Evolutionary conservation across 768 basidiomycete genomes (phyloP), one percentile per base, ranked within the genome.

Genomic region (Collybiopsis confluens): DNA sequence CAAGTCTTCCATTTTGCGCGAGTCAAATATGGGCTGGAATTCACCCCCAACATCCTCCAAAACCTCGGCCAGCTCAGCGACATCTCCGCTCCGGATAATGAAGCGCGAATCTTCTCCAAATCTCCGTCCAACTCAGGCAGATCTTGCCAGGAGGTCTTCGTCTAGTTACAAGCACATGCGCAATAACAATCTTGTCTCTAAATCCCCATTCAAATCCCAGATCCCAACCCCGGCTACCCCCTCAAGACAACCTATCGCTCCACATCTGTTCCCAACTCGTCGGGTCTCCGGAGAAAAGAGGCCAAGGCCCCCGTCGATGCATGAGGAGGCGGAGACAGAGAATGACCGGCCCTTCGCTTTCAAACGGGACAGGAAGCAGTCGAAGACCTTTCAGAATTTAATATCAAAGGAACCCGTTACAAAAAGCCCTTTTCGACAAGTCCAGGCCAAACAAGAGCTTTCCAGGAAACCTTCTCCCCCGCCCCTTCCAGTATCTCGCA

Each of bases 171-270:
- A 80, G 59, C 90, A 90, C 67, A 78, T 92, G 58, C 79, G 78
- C 61, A 85, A 73, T 61, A 89, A 84, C 65, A 84, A 86, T 64
- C 83, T 92, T 53, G 91, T 93, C 16, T 84, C 86, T 26, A 91
- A 91, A 60, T 93, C 91, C 10, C 90, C 90, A 9, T 93, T 93
- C 73, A 88, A 87, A 61, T 81, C 80, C 2, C 81, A 83, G 56
- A 73, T 81, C 23, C 75, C 81, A 45, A 73, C 75, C n/a, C 73
- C 80, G 28, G 67, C 77, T 2, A 69, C 76, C n/a, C 58, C 62
- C 36, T 54, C 67, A 74, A 18, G 58, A 64, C 11, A 59, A 61
- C 37, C 54, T 23, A 59, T 70, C 11, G 60, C 73, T 30, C 53
- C 65, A 1, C 70, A 71, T 59, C 75, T 70, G 26, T 62, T 56